These are phyloP conservation scores for Paspalum vaginatum DNA, from an alignment of 176 grass and related monocot genomes.

Conservation along the genomic window DNA sequence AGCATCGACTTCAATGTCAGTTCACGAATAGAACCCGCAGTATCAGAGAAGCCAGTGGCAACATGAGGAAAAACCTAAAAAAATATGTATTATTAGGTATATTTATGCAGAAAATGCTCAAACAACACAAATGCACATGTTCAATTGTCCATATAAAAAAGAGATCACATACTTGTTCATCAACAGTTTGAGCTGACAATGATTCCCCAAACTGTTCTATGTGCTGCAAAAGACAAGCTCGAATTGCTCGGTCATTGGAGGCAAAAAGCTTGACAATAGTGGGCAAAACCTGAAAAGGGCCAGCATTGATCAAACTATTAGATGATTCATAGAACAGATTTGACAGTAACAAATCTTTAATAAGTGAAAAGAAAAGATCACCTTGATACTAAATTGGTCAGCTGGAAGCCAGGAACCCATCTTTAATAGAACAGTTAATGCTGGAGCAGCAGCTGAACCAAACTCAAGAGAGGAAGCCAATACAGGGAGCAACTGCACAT, in stretches of 20 bases:
- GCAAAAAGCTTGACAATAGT: conserved; percentile 99
- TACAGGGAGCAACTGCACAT: conserved; percentile 82
- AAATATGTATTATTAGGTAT: conserved; percentile 13
- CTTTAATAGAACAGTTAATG: conserved; percentile 92
- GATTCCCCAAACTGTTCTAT: conserved; percentile 99
- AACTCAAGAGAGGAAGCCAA: conserved; percentile 92
- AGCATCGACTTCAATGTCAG: conserved; percentile 98
- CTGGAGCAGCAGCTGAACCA: conserved; percentile 96
- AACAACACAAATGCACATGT: conserved; percentile 2
- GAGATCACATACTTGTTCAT: conserved; percentile 83
- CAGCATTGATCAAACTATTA: conserved; percentile 19
- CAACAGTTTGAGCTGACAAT: conserved; percentile 86
- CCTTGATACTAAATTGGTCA: conserved; percentile 92
- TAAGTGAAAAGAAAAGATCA: conserved; percentile 36
- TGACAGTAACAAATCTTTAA: conserved; percentile 25
- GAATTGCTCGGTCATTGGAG: conserved; percentile 92
- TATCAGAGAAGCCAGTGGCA: conserved; percentile 98
- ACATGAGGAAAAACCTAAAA: conserved; percentile 95
- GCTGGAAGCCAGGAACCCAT: conserved; percentile 93
- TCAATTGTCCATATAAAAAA: background rate
- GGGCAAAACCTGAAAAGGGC: conserved; percentile 73
- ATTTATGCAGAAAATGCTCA: conserved; percentile 45
- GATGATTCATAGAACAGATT: background rate
- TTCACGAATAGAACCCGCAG: conserved; percentile 85
- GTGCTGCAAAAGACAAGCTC: conserved; percentile 96